Conservation (phyloP, 352 stramenopile genomes). For the Peronospora belbahrii region DNA sequence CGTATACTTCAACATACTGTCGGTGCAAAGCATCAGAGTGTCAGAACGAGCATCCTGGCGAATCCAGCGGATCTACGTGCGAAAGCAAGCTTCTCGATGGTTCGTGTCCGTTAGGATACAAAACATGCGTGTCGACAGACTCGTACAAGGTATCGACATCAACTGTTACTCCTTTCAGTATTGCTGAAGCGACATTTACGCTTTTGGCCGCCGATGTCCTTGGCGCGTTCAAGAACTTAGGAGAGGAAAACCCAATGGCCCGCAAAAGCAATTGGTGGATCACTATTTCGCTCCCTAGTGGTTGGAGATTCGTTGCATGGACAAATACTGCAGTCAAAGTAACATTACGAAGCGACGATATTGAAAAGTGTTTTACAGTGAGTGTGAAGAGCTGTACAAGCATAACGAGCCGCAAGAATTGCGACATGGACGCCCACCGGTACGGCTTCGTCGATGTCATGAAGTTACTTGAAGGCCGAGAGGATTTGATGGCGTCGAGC, state of each 20-base stretch:
- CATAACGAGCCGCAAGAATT: slow-evolving; percentile 43
- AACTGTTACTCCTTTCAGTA: slow-evolving; percentile 50
- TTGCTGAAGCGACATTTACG: slow-evolving; percentile 59
- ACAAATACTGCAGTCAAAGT: slow-evolving; percentile 44
- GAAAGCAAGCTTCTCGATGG: slow-evolving; percentile 36
- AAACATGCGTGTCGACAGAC: slow-evolving; percentile 55
- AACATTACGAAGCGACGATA: slow-evolving; percentile 28
- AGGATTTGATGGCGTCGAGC: slow-evolving; percentile 38
- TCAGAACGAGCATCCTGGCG: slow-evolving; percentile 55
- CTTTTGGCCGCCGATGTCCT: slow-evolving; percentile 67
- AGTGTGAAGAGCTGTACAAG: slow-evolving; percentile 42
- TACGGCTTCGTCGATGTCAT: slow-evolving; percentile 65
- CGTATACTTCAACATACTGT: slow-evolving; percentile 61
- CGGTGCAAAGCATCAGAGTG: slow-evolving; percentile 60
- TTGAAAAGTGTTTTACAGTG: slow-evolving; percentile 10
- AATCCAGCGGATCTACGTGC: slow-evolving; percentile 35
- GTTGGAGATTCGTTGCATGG: slow-evolving; percentile 69
- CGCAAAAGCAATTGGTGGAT: slow-evolving; percentile 62
- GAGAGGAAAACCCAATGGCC: slow-evolving; percentile 38
- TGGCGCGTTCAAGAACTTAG: slow-evolving; percentile 63
- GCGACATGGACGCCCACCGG: slow-evolving; percentile 28
- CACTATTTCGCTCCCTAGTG: slow-evolving; percentile 47
- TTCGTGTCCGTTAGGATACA: slow-evolving; percentile 51
- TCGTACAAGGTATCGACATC: slow-evolving; percentile 66
- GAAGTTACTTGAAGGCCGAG: slow-evolving; percentile 44